A percentile compares a stretch with the other conserved stretches of the same genome.
phyloP scores from a whole-genome alignment of 78 protist genomes.

The Pigoraptor vietnamica region DNA sequence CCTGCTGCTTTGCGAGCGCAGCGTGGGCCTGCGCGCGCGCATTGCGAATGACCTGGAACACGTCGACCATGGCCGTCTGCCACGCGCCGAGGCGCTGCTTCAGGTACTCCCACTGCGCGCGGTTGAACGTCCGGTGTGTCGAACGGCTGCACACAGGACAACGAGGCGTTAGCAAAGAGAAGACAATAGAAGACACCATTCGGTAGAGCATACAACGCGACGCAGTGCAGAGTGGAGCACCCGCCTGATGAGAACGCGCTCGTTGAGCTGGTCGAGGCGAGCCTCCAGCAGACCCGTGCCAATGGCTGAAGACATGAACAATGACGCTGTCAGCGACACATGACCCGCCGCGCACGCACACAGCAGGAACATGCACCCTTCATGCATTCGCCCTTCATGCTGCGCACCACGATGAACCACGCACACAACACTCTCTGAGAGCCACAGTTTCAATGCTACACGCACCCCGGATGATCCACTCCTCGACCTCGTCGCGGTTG shows the following conservation, averaged over 20 bases:
- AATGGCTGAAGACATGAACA: neutral
- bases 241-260: neutral
- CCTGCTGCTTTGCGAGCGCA: neutral
- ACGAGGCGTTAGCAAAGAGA: neutral
- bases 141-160: neutral
- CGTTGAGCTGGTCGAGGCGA: neutral
- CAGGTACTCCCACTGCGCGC: neutral
- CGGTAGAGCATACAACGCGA: no score
- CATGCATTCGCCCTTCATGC: neutral
- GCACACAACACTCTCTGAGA: neutral
- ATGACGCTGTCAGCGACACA: no score
- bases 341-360: no score
- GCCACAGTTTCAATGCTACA: neutral
- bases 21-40: neutral
- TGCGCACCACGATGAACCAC: neutral
- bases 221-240: no score
- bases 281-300: neutral
- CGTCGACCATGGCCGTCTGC: neutral
- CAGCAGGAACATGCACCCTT: neutral
- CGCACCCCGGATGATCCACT: neutral
- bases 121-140: neutral
- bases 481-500: neutral
- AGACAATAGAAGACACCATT: no score
- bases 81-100: neutral
- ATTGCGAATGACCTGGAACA: neutral